These are phyloP conservation scores for Pseudocercospora musae DNA, from an alignment of 2,329 filamentous ascomycete genomes.

Conservation along the genomic window DNA sequence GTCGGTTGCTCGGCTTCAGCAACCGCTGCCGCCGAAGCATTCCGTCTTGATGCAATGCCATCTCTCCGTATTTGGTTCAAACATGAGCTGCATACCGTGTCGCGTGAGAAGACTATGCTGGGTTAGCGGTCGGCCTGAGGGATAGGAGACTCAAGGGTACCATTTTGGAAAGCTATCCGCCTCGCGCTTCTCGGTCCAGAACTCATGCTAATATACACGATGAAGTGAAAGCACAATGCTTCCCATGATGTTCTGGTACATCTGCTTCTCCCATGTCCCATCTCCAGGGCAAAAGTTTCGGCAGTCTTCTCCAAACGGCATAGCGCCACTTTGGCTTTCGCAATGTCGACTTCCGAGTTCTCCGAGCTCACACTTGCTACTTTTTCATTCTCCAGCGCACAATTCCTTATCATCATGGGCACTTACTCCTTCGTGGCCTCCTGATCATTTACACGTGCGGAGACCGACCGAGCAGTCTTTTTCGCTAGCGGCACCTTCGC, in stretches of 20 bases:
- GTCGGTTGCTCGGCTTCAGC: constrained; percentile 30
- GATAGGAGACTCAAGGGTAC: constrained; percentile 28
- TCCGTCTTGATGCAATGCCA: constrained; percentile 28
- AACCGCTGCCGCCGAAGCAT: constrained; percentile 38
- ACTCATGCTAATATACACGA: constrained; percentile 38
- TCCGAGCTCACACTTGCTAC: constrained; percentile 26
- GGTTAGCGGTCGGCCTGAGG: background rate
- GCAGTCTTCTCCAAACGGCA: background rate
- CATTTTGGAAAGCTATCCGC: constrained; percentile 41
- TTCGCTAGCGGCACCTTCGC: constrained; percentile 97
- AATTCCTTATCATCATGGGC: constrained; percentile 93
- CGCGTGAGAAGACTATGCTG: constrained; percentile 36
- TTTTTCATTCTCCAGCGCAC: constrained; percentile 55
- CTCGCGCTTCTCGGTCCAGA: constrained; percentile 44
- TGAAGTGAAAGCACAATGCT: background rate
- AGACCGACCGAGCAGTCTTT: constrained; percentile 81
- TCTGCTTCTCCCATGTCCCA: background rate
- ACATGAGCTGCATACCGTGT: constrained; percentile 47
- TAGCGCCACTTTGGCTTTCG: background rate
- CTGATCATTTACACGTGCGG: constrained; percentile 91
- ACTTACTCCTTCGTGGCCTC: constrained; percentile 62
- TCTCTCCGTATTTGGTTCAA: constrained; percentile 28
- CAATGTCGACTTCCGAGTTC: constrained; percentile 10
- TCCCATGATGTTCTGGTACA: constrained; percentile 4
- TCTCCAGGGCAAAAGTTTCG: background rate